phyloP scores from a whole-genome alignment of 2,329 filamentous ascomycete species.

The Aspergillus pseudoviridinutans region DNA sequence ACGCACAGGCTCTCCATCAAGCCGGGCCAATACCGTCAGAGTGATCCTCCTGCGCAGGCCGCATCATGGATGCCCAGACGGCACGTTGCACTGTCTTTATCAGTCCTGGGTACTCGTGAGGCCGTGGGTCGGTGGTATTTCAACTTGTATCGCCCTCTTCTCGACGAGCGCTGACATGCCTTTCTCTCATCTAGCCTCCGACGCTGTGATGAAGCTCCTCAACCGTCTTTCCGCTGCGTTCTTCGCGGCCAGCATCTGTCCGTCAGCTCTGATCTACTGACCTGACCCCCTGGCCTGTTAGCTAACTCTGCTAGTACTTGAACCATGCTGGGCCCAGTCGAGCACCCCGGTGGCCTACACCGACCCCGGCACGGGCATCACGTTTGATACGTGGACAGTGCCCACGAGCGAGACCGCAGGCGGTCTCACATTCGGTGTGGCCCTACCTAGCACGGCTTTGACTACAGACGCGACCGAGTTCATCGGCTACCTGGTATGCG shows the following conservation, averaged over 20 bases:
- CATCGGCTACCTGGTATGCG: constrained; percentile 54
- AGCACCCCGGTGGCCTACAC: constrained; percentile 31
- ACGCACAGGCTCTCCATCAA: background rate
- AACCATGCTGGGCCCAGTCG: constrained; percentile 8
- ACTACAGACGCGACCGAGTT: constrained; percentile 52
- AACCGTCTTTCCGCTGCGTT: constrained; percentile 4
- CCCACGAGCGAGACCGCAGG: constrained; percentile 38
- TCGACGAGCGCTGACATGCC: background rate
- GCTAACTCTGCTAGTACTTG: constrained; percentile 4
- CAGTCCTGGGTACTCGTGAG: background rate
- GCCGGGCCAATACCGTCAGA: background rate
- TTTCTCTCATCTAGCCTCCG: too few species aligned
- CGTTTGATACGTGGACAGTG: constrained; percentile 50
- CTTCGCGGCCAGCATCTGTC: constrained; percentile 2
- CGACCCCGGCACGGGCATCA: constrained; percentile 50
- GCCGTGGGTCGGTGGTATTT: background rate
- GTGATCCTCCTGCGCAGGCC: background rate
- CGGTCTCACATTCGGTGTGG: constrained; percentile 53
- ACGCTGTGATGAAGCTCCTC: constrained; percentile 1
- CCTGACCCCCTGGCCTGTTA: too few species aligned
- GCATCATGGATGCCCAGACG: background rate
- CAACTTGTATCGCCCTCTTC: background rate
- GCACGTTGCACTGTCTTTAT: background rate
- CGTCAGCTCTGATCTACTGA: background rate
- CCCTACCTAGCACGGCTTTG: constrained; percentile 49